Evolutionary conservation across 2,329 filamentous ascomycete species (phyloP).

Genomic region (Penicillium sp.): DNA sequence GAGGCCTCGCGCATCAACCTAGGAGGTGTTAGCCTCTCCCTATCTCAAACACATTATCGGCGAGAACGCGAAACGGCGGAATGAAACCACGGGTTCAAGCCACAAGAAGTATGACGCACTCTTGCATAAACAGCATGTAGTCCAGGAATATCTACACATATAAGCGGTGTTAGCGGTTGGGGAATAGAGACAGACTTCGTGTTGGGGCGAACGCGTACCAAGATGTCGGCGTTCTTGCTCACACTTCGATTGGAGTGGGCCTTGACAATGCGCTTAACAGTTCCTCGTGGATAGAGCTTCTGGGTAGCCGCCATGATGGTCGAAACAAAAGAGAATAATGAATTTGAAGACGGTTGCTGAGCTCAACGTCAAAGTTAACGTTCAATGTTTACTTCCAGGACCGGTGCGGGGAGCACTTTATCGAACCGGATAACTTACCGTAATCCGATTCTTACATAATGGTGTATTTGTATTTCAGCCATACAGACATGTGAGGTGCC

Average conservation of each 20-base stretch:
- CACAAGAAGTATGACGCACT: conserved; percentile 42
- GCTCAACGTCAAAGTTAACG: not conserved
- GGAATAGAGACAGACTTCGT: not conserved
- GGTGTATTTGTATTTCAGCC: not conserved
- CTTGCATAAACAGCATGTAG: conserved; percentile 75
- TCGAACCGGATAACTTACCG: not conserved
- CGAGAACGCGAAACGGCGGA: not conserved
- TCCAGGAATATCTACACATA: conserved; percentile 69
- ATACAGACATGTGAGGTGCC: not conserved
- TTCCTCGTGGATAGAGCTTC: conserved; percentile 78
- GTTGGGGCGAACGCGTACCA: conserved; percentile 52
- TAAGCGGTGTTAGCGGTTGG: not conserved
- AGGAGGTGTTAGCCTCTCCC: not conserved
- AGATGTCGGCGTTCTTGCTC: conserved; percentile 80
- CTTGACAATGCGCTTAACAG: conserved; percentile 85
- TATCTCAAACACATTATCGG: not conserved
- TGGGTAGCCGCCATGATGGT: conserved; percentile 58
- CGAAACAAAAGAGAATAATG: not conserved
- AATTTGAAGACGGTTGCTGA: not conserved
- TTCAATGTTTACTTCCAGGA: not conserved
- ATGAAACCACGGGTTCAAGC: not conserved
- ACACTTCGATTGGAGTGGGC: conserved; percentile 76
- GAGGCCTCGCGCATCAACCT: conserved; percentile 76
- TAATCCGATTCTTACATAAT: conserved; percentile 2
- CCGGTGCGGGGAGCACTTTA: not conserved